These are phyloP conservation scores for Picea sitchensis DNA, from an alignment of 75 land plant genomes.

Conservation along the genomic window DNA sequence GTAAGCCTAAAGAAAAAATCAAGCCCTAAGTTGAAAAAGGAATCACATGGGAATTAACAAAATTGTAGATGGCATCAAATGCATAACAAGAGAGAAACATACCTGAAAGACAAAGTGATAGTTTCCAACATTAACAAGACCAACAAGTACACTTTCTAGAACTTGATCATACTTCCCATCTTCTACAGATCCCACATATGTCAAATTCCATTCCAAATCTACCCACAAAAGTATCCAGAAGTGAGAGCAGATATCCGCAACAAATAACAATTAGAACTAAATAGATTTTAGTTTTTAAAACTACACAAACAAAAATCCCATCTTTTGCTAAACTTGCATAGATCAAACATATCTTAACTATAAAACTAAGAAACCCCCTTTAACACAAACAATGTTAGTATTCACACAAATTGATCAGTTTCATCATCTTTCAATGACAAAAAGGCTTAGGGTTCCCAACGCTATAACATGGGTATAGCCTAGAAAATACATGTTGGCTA, in stretches of 20 bases:
- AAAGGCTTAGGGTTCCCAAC: not conserved
- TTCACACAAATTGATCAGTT: not conserved
- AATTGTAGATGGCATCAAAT: not conserved
- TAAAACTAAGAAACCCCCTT: too few relatives aligned
- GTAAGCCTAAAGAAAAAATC: not conserved
- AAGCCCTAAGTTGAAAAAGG: not conserved
- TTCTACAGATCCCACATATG: too few relatives aligned
- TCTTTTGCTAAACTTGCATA: too few relatives aligned
- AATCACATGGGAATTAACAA: too few relatives aligned
- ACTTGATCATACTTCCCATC: too few relatives aligned
- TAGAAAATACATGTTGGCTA: too few relatives aligned
- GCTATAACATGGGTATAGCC: not conserved
- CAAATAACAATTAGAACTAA: not conserved
- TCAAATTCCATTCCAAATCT: too few relatives aligned
- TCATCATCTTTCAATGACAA: too few relatives aligned
- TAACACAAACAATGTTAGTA: too few relatives aligned
- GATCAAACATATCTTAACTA: not conserved
- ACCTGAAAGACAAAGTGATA: too few relatives aligned
- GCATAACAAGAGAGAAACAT: not conserved
- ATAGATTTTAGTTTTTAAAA: not conserved
- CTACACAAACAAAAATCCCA: not conserved
- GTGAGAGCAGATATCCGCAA: not conserved
- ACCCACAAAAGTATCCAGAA: not conserved
- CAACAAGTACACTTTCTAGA: too few relatives aligned
- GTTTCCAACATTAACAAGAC: too few relatives aligned